Base-by-base conservation (phyloP, 805 yeast genomes). In the Candida taoyuanica region DNA sequence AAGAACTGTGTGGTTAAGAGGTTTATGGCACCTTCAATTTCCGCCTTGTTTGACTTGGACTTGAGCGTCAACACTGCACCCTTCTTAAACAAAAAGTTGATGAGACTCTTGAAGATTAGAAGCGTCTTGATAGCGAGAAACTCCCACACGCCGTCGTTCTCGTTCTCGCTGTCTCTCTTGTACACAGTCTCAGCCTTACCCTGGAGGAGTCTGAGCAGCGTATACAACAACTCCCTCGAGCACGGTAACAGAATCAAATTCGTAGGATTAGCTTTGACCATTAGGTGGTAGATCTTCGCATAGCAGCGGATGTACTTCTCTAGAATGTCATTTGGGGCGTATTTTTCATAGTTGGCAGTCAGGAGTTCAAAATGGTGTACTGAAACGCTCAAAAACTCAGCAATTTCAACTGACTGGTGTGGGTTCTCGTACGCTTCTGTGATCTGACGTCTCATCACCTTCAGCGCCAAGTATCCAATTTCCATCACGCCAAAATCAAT, bases 341-440 rank as follows among this genome's bases (percentile, higher is more conserved):
- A 55, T n/a, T 63, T 65, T 28, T 78, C 80, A 56, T 81, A 78
- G 43, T 73, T 67, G 5, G 64, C 40, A 5, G 83, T 57, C 37
- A 86, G 65, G 12, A 65, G 59, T 47, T 75, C 78, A 39, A 86
- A 70, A 56, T 88, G 88, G 7, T 65, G 66, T 3, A 79, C 63
- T 0, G 83, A 65, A 0, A 70, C 37, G 18, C 66, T 68, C 55
- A 86, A 66, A 44, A 88, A 82, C 36, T 81, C 87, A 13, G 61
- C 62, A 3, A 86, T 71, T 20, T 70, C 71, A 14, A 58, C 68
- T 38, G 74, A 74, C 32, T 79, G 72, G 43, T 85, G 79, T 2
- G 86, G 83, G 44, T 74, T 70, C 32, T 81, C 86, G 48, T 73
- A 80, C 0, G 95, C 95, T 52, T 82, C 91, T 2, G 80, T 79